phyloP scores from a whole-genome alignment of 306 rosid species.

The Quercus wislizeni region DNA sequence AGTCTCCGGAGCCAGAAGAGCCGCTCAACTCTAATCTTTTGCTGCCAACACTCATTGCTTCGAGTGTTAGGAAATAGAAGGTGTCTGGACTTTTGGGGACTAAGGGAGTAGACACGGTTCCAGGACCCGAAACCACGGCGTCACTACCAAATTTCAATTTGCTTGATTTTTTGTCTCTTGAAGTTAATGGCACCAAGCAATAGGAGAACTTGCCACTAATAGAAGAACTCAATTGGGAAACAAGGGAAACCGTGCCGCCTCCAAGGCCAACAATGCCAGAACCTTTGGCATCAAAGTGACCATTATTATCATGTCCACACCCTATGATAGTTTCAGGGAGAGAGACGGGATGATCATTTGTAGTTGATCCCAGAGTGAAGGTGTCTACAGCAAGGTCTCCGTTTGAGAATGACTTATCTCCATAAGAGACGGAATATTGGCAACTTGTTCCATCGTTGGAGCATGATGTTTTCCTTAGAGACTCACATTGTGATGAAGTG shows the following conservation, averaged over 20 bases:
- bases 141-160: too few species aligned
- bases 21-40: not conserved
- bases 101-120: constrained; percentile 28
- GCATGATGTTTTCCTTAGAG: not conserved
- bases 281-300: too few species aligned
- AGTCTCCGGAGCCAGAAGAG: not conserved
- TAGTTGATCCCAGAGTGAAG: constrained; percentile 36
- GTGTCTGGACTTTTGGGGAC: not conserved
- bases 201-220: too few species aligned
- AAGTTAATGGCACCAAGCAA: too few species aligned
- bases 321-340: not conserved
- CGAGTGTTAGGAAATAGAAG: constrained; percentile 22
- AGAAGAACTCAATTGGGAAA: too few species aligned
- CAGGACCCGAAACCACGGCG: constrained; percentile 2
- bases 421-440: constrained; percentile 16
- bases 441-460: not conserved
- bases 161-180: too few species aligned
- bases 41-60: constrained; percentile 27
- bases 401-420: constrained; percentile 13
- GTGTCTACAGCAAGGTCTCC: constrained; percentile 48
- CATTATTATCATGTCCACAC: too few species aligned
- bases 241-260: too few species aligned
- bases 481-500: not conserved
- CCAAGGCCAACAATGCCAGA: too few species aligned
- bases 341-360: not conserved